Evolutionary conservation across 139 green algal genomes (phyloP), one percentile per base, ranked within the genome.

Genomic region (Desmodesmus armatus): DNA sequence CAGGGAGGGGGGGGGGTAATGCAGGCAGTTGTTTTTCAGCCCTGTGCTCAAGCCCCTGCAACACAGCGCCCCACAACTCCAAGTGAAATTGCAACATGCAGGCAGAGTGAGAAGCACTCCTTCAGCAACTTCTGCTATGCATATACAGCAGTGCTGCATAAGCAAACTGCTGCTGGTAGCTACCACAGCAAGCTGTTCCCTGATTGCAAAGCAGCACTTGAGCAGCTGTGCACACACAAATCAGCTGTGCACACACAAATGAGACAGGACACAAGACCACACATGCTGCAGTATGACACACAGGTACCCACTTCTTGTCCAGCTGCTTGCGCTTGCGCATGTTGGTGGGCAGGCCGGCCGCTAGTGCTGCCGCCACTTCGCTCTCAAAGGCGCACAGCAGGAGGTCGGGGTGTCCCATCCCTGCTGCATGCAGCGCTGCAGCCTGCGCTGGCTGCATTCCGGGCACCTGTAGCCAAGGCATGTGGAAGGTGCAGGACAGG

Each of bases 401-500:
- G 21, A 76, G 60, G 43, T 89, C 80, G 1, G 78, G 49, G 27
- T 75, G 49, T 5, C 43, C 55, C 23, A 90, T 71, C 27, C 90
- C 90, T 0, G 82, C 87, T 33, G 66, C 79, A 72, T 82, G 80
- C 13, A 93, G 87, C 6, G 89, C 89, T 2, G 73, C 44, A 1
- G 90, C 90, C 33, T 89, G 70, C 13, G 70, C 51, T 2, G 89
- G 86, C 29, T 77, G 82, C 87, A 93, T 89, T n/a, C 71, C 83
- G 15, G 75, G n/a, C n/a, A 93, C 69, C 80, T 86, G 44, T 44
- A 58, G n/a, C n/a, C n/a, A n/a, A n/a, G n/a, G n/a, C n/a, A n/a
- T n/a, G n/a, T n/a, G n/a, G n/a, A n/a, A n/a, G n/a, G n/a, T n/a
- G n/a, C n/a, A n/a, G n/a, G n/a, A n/a, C n/a, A n/a, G n/a, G n/a